phyloP scores from a whole-genome alignment of 192 early-diverging fungal species.

The Diversispora eburnea region DNA sequence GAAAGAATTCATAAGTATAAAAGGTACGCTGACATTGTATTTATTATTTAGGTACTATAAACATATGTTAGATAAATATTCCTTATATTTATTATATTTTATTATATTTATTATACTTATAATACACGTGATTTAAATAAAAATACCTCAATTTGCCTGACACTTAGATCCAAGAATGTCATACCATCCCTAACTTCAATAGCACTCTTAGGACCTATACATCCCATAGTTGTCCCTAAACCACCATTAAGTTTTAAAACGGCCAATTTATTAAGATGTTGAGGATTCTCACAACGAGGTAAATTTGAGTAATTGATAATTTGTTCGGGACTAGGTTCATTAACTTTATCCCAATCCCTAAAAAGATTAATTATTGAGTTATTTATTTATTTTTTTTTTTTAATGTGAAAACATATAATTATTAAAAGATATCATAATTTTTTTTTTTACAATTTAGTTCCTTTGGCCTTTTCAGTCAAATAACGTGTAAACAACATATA shows the following conservation, averaged over 20 bases:
- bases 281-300: constrained; percentile 44
- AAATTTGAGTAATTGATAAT: constrained; percentile 80
- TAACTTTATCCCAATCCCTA: constrained; percentile 94
- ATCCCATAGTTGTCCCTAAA: constrained; percentile 98
- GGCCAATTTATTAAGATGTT: constrained; percentile 83
- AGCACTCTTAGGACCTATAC: constrained; percentile 95
- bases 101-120: constrained; percentile 2
- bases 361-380: constrained; percentile 8
- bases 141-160: constrained; percentile 92
- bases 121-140: neutral
- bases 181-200: constrained; percentile 98
- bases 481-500: constrained; percentile 82
- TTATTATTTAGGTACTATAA: constrained; percentile 82
- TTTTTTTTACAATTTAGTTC: constrained; percentile 66
- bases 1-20: constrained; percentile 99
- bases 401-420: neutral
- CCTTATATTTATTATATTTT: too few relatives aligned
- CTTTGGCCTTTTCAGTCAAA: constrained; percentile 74
- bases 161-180: constrained; percentile 98
- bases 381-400: neutral
- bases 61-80: neutral
- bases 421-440: neutral
- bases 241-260: constrained; percentile 99
- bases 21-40: constrained; percentile 87
- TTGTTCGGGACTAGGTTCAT: constrained; percentile 86